A percentile compares a stretch with the other conserved stretches of the same genome.
These are phyloP conservation scores for Nepenthes mirabilis DNA, from an alignment of 148 eudicot species.

Conservation along the genomic window DNA sequence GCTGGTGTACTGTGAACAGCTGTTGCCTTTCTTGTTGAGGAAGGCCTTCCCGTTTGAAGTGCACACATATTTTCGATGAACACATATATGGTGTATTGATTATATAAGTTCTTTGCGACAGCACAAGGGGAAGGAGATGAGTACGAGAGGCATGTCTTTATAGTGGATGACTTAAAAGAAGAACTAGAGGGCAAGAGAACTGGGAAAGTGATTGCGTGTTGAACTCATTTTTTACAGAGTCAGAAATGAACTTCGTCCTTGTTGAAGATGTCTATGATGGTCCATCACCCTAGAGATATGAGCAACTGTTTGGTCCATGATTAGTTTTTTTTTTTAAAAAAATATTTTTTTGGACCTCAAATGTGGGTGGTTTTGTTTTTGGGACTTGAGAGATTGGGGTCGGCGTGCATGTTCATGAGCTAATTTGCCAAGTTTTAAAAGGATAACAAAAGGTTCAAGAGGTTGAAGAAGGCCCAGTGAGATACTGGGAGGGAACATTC, in stretches of 20 bases:
- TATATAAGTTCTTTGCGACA: background rate
- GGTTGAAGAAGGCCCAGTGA: conserved; percentile 47
- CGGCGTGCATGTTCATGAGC: no score
- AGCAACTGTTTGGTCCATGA: conserved; percentile 2
- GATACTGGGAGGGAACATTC: conserved; percentile 45
- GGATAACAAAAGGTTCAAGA: conserved; percentile 45
- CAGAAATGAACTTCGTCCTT: conserved; percentile 30
- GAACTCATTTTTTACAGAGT: conserved; percentile 8
- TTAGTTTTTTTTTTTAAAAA: no score
- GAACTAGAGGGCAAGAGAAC: conserved; percentile 31
- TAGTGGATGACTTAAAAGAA: conserved; percentile 47
- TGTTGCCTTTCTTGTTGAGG: no score
- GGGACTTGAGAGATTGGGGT: background rate
- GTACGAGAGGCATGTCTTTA: conserved; percentile 87
- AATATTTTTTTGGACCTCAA: no score
- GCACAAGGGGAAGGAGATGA: conserved; percentile 62
- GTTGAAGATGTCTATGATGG: conserved; percentile 59
- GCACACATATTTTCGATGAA: no score
- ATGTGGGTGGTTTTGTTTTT: background rate
- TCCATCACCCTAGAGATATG: conserved; percentile 40
- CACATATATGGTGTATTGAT: no score
- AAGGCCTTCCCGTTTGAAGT: no score
- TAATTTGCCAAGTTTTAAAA: conserved; percentile 6
- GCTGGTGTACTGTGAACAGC: no score
- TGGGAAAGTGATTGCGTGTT: conserved; percentile 15